These are phyloP conservation scores for Spathaspora sp. DNA, from an alignment of 805 yeast genomes.

Conservation along the genomic window DNA sequence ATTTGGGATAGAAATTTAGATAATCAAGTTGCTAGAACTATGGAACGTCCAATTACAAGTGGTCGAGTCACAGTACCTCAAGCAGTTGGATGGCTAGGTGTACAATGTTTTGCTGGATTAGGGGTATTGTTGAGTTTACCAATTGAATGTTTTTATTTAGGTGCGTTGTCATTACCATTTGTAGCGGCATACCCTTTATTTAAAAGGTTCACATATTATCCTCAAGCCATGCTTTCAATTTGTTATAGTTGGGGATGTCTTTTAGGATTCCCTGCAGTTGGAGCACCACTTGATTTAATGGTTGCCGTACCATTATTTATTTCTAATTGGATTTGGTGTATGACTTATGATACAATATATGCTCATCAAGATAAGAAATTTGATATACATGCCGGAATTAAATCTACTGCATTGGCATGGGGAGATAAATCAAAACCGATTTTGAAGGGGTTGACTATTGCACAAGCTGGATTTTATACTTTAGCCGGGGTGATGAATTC, in stretches of 20 bases:
- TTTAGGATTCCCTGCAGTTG: slow-evolving; percentile 95
- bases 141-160: slow-evolving; percentile 73
- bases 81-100: slow-evolving; percentile 69
- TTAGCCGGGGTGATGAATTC: slow-evolving; percentile 72
- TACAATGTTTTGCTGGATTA: slow-evolving; percentile 71
- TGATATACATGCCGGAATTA: slow-evolving; percentile 87
- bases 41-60: slow-evolving; percentile 89
- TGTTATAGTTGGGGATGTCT: slow-evolving; percentile 95
- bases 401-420: slow-evolving; percentile 96
- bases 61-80: slow-evolving; percentile 70
- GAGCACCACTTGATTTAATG: slow-evolving; percentile 65
- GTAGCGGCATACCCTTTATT: slow-evolving; percentile 89
- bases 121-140: slow-evolving; percentile 73
- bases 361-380: slow-evolving; percentile 96
- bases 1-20: slow-evolving; percentile 81
- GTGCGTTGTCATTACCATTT: slow-evolving; percentile 74
- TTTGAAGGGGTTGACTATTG: slow-evolving; percentile 56
- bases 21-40: slow-evolving; percentile 80
- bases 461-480: slow-evolving; percentile 63
- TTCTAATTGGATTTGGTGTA: slow-evolving; percentile 85
- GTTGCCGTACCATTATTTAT: slow-evolving; percentile 76
- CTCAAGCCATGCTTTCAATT: slow-evolving; percentile 76
- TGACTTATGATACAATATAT: slow-evolving; percentile 92
- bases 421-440: slow-evolving; percentile 73
- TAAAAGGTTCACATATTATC: slow-evolving; percentile 93